Evolutionary conservation across 2,329 filamentous ascomycete genomes (phyloP).

Genomic region (Clonostachys rhizophaga): DNA sequence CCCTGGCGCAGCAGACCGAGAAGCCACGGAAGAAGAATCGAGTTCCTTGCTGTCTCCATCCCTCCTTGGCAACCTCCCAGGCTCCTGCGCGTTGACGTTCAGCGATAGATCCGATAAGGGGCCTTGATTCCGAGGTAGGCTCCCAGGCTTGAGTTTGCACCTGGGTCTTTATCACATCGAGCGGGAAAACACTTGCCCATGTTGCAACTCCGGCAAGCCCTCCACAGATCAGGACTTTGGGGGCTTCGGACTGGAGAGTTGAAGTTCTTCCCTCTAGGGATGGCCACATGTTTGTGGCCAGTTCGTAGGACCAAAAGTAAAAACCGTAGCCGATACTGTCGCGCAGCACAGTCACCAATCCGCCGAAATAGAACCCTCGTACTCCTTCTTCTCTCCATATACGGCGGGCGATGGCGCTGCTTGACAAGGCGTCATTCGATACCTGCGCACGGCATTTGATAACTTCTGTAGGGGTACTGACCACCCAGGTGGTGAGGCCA

Average conservation of each 20-base stretch:
- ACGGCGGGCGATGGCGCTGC: constrained; percentile 58
- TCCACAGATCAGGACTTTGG: constrained; percentile 73
- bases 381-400: constrained; percentile 55
- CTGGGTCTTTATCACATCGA: constrained; percentile 89
- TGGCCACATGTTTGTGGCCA: constrained; percentile 58
- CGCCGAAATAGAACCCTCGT: constrained; percentile 75
- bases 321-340: constrained; percentile 95
- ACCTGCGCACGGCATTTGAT: constrained; percentile 87
- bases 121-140: constrained; percentile 7
- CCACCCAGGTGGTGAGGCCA: constrained; percentile 78
- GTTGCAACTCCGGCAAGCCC: constrained; percentile 83
- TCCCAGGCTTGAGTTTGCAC: constrained; percentile 67
- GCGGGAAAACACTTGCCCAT: constrained; percentile 85
- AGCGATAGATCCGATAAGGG: constrained; percentile 18
- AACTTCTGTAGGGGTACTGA: constrained; percentile 85
- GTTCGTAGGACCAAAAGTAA: constrained; percentile 92
- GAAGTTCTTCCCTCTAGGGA: constrained; percentile 8
- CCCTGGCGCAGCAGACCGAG: constrained; percentile 75
- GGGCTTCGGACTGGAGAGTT: constrained; percentile 36
- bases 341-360: constrained; percentile 72
- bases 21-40: constrained; percentile 69
- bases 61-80: constrained; percentile 57
- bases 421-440: constrained; percentile 40
- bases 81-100: constrained; percentile 39
- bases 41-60: constrained; percentile 60